Conservation (phyloP, 441 rosid species). For the Bocquillonia castaneifolia region DNA sequence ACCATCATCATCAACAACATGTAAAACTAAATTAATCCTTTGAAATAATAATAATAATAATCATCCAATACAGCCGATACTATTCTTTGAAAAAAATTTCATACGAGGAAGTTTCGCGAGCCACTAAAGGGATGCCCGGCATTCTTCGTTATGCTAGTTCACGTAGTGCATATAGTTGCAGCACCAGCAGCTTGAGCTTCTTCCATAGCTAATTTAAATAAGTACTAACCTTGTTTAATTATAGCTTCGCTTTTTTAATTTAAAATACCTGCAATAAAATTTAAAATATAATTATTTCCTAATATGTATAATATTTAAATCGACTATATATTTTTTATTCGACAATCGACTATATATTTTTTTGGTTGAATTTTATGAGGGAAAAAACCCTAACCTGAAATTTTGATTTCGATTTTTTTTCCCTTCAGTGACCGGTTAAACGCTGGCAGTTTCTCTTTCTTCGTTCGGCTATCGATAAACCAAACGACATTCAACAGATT, state of each 20-base stretch:
- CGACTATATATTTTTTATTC: not conserved
- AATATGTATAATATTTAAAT: not conserved
- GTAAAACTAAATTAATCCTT: not conserved
- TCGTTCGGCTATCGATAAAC: not conserved
- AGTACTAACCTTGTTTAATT: not conserved
- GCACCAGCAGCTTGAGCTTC: not conserved
- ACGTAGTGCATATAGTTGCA: conserved; percentile 25
- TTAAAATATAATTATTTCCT: not conserved
- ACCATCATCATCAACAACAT: not conserved
- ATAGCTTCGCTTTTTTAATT: not conserved
- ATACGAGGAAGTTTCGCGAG: conserved; percentile 77
- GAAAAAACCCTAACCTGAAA: too few relatives aligned
- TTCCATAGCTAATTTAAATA: conserved; percentile 31
- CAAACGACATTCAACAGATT: not conserved
- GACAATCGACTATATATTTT: too few relatives aligned
- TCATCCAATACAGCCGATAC: not conserved
- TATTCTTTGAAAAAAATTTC: conserved; percentile 11
- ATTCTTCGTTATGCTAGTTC: conserved; percentile 43
- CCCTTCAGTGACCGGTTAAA: too few relatives aligned
- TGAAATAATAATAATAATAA: too few relatives aligned
- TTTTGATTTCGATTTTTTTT: too few relatives aligned
- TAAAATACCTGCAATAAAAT: not conserved
- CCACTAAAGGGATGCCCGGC: conserved; percentile 89
- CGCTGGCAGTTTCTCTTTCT: too few relatives aligned
- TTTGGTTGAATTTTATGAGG: too few relatives aligned